Conservation (phyloP, 164 flowering plant genomes). For the Santalum album region DNA sequence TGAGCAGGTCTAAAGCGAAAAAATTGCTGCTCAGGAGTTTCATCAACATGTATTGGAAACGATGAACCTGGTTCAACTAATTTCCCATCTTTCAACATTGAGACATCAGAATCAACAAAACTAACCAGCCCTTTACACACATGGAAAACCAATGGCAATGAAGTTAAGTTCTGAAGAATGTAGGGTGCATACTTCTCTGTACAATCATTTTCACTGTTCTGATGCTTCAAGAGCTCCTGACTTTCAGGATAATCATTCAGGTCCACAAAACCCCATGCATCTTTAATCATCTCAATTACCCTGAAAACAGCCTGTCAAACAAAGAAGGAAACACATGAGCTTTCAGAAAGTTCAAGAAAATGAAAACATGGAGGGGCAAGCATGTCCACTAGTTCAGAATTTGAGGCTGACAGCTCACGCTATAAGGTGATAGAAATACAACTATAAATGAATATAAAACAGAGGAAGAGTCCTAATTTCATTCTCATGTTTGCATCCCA, state of each 20-base stretch:
- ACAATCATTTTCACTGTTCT: constrained; percentile 21
- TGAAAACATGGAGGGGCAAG: no score
- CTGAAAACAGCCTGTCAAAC: constrained; percentile 48
- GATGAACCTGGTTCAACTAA: constrained; percentile 59
- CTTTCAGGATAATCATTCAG: constrained; percentile 21
- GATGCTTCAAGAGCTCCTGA: constrained; percentile 17
- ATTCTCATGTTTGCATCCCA: no score
- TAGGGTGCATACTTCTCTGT: constrained; percentile 75
- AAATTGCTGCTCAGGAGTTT: constrained; percentile 52
- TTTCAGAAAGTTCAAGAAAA: neutral
- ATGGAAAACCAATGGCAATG: constrained; percentile 57
- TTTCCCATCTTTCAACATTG: constrained; percentile 23
- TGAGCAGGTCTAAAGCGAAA: constrained; percentile 33
- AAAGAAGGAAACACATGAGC: constrained; percentile 4
- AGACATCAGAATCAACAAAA: constrained; percentile 26
- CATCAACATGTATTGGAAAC: constrained; percentile 58
- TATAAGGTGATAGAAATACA: neutral
- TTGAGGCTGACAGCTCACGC: neutral
- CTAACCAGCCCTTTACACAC: constrained; percentile 29
- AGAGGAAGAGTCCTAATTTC: no score
- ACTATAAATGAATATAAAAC: no score
- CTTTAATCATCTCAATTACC: constrained; percentile 56
- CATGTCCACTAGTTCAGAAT: neutral
- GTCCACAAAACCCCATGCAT: constrained; percentile 34
- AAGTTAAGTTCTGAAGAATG: constrained; percentile 75